Evolutionary conservation across 2,329 filamentous ascomycete genomes (phyloP).

Genomic region (Aspergillus amoenus): DNA sequence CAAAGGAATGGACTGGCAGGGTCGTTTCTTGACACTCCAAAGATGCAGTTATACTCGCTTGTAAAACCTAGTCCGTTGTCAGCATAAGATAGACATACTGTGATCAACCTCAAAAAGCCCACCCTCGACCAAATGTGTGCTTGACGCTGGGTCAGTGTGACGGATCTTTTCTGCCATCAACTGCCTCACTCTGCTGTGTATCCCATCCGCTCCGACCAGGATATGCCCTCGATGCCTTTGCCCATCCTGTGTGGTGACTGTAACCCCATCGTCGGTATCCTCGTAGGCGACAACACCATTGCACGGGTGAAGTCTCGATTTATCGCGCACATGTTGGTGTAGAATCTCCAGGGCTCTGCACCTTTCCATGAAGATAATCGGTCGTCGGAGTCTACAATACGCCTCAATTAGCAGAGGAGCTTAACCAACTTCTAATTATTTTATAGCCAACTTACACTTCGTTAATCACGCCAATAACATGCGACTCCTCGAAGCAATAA

Average conservation of each 20-base stretch:
- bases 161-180: neutral
- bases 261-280: neutral
- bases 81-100: neutral
- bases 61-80: neutral
- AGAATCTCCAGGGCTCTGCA: neutral
- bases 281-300: neutral
- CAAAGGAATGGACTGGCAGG: neutral
- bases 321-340: neutral
- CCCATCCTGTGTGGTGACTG: neutral
- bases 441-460: neutral
- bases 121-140: neutral
- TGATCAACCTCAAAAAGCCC: neutral
- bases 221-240: neutral
- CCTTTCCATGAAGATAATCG: conserved; percentile 2
- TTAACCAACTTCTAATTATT: no score
- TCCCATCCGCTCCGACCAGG: neutral
- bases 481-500: neutral
- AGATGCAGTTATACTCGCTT: conserved; percentile 7
- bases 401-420: neutral
- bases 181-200: neutral
- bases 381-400: neutral
- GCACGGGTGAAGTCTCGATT: neutral
- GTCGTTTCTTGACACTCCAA: neutral
- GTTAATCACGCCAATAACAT: neutral
- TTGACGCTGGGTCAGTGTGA: neutral